Evolutionary conservation across 1,139 yeast genomes (phyloP), one percentile per base, ranked within the genome.

Genomic region (Dujonia santamariae): DNA sequence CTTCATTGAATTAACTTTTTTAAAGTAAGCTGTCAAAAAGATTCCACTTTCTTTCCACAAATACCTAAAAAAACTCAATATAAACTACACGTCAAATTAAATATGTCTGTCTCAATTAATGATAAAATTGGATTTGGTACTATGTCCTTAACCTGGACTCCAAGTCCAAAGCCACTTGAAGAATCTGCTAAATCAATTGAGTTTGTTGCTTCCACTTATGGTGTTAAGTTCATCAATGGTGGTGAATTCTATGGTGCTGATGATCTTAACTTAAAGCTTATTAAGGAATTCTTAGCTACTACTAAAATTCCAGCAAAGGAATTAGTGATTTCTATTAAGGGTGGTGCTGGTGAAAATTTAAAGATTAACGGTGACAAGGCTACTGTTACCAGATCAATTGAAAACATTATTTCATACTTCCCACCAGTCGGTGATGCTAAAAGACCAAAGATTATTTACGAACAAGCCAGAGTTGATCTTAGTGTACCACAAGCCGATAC

Each of bases 181-280:
- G 60, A 67, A 36, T 67, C 80, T 1, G 56, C 77, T 38, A 67
- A 67, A 26, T 53, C 69, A 12, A 58, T 79, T 51, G 65, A 67
- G 39, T 61, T 59, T 28, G 77, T 77, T 8, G 53, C 72, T n/a
- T 39, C 51, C 9, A 66, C 71, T 22, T 61, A 67, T 27, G 79
- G 78, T 22, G 72, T 72, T 37, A 74, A 72, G 20, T 70, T 82
- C 40, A 62, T 85, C 61, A 86, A 86, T 50, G 77, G 77, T 20
- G 95, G 94, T 37, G 92, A 82, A 47, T 85, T 86, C 51, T 87
- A 87, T 50, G 94, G 94, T 18, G 55, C 67, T 0, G 59, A 67
- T 32, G 58, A 61, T 31, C 64, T 71, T 31, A 79, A 79, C 46
- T 58, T 84, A 57, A 61, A 72, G 46, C 66, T 78, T 35, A 51